Conservation (phyloP, 2,329 filamentous ascomycete genomes). For the Verticillium tricorpus region DNA sequence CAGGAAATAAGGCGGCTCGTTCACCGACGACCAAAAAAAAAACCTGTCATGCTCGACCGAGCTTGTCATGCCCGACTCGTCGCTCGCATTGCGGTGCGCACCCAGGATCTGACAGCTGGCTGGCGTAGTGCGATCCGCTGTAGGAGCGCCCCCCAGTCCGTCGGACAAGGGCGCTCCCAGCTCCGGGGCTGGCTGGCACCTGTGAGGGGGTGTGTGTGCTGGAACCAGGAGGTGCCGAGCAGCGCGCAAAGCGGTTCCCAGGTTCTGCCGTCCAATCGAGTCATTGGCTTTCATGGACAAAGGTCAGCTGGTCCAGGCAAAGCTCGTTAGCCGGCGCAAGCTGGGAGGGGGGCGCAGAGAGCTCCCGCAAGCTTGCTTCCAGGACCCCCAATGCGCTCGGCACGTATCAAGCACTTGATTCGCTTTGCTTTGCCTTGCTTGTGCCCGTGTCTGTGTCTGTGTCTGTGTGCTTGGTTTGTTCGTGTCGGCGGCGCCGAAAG, state of each 20-base stretch:
- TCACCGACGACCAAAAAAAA: background rate
- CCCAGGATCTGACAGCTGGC: background rate
- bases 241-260: background rate
- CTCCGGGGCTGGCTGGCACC: background rate
- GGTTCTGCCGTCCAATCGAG: conserved; percentile 2
- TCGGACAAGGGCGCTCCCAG: background rate
- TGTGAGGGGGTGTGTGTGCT: background rate
- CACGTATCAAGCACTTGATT: background rate
- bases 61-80: background rate
- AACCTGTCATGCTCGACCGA: background rate
- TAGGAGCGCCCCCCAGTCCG: background rate
- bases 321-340: background rate
- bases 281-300: conserved; percentile 1
- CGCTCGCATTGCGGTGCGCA: background rate
- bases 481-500: background rate
- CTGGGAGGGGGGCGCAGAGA: background rate
- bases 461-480: background rate
- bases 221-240: background rate
- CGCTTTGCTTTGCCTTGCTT: background rate
- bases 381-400: background rate
- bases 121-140: background rate
- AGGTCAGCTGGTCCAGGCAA: conserved; percentile 2
- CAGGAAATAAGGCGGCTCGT: background rate
- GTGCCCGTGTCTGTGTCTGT: background rate
- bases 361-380: background rate